These are phyloP conservation scores for Cylindricascospora bacillispora DNA, from an alignment of 1,139 yeast species.

Conservation along the genomic window DNA sequence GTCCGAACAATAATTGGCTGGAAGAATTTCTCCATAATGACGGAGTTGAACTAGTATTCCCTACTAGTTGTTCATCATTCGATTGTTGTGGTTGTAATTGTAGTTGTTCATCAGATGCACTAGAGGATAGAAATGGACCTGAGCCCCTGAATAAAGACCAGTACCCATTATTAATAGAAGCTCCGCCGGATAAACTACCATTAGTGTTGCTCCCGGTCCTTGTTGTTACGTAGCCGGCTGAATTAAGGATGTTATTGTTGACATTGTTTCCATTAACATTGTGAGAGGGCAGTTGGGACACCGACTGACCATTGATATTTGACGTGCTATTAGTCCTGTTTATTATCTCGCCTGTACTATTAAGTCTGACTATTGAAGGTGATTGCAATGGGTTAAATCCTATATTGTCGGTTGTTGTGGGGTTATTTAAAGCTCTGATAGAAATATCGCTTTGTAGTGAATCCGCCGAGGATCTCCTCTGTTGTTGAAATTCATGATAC, in stretches of 20 bases:
- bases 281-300: too few relatives aligned
- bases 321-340: neutral
- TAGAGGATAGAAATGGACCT: neutral
- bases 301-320: neutral
- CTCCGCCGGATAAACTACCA: conserved; percentile 5
- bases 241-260: too few relatives aligned
- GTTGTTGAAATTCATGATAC: conserved; percentile 22
- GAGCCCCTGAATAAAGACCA: conserved; percentile 15
- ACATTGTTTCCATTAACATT: too few relatives aligned
- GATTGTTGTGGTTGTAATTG: conserved; percentile 13
- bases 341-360: neutral
- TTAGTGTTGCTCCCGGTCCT: conserved; percentile 6
- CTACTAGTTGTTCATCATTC: conserved; percentile 11
- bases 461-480: conserved; percentile 21
- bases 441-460: conserved; percentile 22
- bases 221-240: too few relatives aligned
- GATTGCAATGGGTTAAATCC: neutral
- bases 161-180: conserved; percentile 7
- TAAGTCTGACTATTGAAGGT: neutral
- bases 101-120: conserved; percentile 8
- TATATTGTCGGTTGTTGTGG: neutral
- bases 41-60: neutral
- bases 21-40: neutral
- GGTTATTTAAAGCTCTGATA: conserved; percentile 8
- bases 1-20: conserved; percentile 1